Evolutionary conservation across 2,329 filamentous ascomycete species (phyloP), one percentile per base, ranked within the genome.

Genomic region (Penicillium sclerotiorum): DNA sequence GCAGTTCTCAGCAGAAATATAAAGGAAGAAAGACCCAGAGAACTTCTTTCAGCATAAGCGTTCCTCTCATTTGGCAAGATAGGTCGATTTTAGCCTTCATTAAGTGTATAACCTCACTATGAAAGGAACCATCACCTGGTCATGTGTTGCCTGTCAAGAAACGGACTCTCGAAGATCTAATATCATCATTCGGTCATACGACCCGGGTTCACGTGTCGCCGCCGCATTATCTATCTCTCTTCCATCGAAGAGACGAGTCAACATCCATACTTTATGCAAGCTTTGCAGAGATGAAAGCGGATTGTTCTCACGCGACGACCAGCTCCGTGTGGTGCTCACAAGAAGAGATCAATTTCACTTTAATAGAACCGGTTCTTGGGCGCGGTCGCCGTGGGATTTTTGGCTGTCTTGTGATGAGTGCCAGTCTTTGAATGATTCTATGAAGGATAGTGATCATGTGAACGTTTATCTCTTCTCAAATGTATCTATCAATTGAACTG

Each of bases 91-190:
- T n/a, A n/a, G n/a, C n/a, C n/a, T n/a, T n/a, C n/a, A n/a, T n/a
- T n/a, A n/a, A n/a, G n/a, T n/a, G n/a, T n/a, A n/a, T n/a, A n/a
- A n/a, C n/a, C n/a, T n/a, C n/a, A 18, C 21, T 45, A 50, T 45
- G 27, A 43, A 41, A 30, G 38, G 22, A 41, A 41, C 13, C 12
- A 27, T 41, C 13, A 41, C 22, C 23, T 41, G 38, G 22, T 41
- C 38, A 15, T 41, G 38, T 28, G 38, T 28, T 15, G 3, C 12
- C n/a, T 41, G 22, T 28, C 3, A 5, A 7, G 21, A 27, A 27
- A 27, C 5, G 7, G 38, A 41, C 4, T 17, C 2, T 28, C 12
- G 13, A 3, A 6, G 13, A 30, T 27, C 11, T 7, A 41, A 27
- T 5, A 30, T 41, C 13, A 41, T 3, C 3, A 27, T 41, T 17